These are phyloP conservation scores for Trichoderma sp. DNA, from an alignment of 2,329 filamentous ascomycete genomes.

Conservation along the genomic window DNA sequence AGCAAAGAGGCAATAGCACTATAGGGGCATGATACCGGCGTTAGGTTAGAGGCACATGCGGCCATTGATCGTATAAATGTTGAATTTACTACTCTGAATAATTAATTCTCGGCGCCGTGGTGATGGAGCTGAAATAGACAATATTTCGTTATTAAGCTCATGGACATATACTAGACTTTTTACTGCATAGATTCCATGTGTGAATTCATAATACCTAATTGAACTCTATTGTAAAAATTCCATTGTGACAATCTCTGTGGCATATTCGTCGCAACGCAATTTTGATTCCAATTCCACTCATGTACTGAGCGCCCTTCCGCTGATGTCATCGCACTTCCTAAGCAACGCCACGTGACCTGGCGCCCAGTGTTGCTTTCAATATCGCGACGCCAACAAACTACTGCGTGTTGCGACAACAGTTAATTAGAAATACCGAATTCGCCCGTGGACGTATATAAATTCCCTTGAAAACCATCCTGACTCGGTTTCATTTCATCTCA, in stretches of 20 bases:
- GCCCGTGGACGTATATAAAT: not conserved
- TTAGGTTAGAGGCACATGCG: conserved; percentile 17
- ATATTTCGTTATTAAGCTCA: not conserved
- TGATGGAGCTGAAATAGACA: not conserved
- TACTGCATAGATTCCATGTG: not conserved
- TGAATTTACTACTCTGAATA: not conserved
- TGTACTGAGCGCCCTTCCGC: not conserved
- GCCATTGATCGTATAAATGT: conserved; percentile 15
- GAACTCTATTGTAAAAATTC: not conserved
- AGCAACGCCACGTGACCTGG: conserved; percentile 25
- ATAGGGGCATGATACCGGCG: conserved; percentile 16
- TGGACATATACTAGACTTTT: not conserved
- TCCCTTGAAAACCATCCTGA: not conserved
- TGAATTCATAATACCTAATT: not conserved
- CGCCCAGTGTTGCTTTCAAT: conserved; percentile 28
- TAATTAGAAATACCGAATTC: not conserved
- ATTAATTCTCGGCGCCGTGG: not conserved
- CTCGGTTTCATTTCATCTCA: not conserved
- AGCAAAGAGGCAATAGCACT: not conserved
- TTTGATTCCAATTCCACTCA: not conserved
- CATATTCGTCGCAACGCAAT: not conserved
- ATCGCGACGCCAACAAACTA: conserved; percentile 13
- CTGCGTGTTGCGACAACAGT: not conserved
- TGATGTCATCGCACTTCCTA: conserved; percentile 5
- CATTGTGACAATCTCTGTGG: not conserved